Conservation (phyloP, 2,329 filamentous ascomycete genomes). For the Ceratocystiopsis minuta region DNA sequence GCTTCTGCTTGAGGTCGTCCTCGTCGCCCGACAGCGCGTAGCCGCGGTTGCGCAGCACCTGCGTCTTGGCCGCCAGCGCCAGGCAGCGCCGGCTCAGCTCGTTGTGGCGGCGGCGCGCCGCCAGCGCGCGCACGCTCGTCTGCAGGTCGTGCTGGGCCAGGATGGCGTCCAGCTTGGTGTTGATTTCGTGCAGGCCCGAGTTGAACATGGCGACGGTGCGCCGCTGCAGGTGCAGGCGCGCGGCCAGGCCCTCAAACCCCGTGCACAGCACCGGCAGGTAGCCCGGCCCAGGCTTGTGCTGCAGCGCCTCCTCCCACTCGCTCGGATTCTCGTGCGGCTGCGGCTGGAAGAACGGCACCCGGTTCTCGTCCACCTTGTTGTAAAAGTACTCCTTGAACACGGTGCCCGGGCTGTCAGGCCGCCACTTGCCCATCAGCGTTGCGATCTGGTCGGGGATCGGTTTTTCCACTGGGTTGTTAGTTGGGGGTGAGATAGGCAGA, state of each 20-base stretch:
- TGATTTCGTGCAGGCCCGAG: constrained; percentile 59
- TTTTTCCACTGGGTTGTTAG: constrained; percentile 41
- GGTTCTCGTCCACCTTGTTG: constrained; percentile 60
- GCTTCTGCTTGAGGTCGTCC: constrained; percentile 56
- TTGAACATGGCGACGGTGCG: constrained; percentile 52
- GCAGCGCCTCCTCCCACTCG: constrained; percentile 71
- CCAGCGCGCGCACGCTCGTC: constrained; percentile 54
- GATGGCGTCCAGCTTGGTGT: constrained; percentile 52
- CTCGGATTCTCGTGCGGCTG: constrained; percentile 51
- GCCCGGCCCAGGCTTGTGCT: constrained; percentile 57
- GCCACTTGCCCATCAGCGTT: constrained; percentile 56
- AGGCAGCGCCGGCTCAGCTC: constrained; percentile 56
- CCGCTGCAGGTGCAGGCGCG: constrained; percentile 56
- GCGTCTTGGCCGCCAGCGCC: constrained; percentile 59
- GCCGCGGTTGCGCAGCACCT: constrained; percentile 63
- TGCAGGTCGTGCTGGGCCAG: constrained; percentile 61
- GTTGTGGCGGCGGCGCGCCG: constrained; percentile 54
- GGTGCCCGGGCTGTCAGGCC: constrained; percentile 47
- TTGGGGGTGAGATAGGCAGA: background rate
- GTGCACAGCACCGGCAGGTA: constrained; percentile 61
- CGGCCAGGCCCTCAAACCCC: constrained; percentile 54
- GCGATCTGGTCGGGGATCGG: constrained; percentile 57
- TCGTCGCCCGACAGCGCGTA: constrained; percentile 67
- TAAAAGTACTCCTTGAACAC: constrained; percentile 75
- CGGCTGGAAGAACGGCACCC: constrained; percentile 61